phyloP scores from a whole-genome alignment of 768 basidiomycete species.

The Phylloporus arenicola region DNA sequence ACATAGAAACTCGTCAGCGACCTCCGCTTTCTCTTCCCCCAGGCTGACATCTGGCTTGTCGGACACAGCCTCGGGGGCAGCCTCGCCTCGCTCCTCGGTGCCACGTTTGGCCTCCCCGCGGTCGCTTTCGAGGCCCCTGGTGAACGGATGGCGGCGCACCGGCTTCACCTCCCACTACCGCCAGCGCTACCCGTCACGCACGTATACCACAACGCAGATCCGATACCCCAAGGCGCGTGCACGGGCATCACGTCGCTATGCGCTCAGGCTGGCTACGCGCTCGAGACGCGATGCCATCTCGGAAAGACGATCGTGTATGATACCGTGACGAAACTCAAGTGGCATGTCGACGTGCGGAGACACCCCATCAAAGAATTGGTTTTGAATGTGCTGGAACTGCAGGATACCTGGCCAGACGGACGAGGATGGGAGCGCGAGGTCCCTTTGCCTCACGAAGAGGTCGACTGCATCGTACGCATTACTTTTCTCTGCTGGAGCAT shows the following conservation, averaged over 20 bases:
- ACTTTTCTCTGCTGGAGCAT: not conserved
- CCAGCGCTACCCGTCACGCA: slow-evolving; percentile 34
- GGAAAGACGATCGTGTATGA: slow-evolving; percentile 64
- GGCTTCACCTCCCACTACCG: slow-evolving; percentile 61
- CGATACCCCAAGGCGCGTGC: slow-evolving; percentile 58
- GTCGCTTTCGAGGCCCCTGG: slow-evolving; percentile 64
- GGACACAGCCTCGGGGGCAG: slow-evolving; percentile 62
- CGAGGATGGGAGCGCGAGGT: slow-evolving; percentile 42
- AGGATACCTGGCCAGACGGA: slow-evolving; percentile 36
- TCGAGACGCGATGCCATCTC: slow-evolving; percentile 58
- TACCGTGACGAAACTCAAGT: slow-evolving; percentile 56
- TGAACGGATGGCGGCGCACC: slow-evolving; percentile 54
- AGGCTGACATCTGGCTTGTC: slow-evolving; percentile 56
- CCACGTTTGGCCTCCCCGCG: slow-evolving; percentile 60
- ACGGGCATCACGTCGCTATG: slow-evolving; percentile 49
- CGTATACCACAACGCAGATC: slow-evolving; percentile 68
- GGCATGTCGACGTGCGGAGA: slow-evolving; percentile 52
- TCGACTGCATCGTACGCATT: slow-evolving; percentile 53
- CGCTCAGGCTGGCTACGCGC: slow-evolving; percentile 59
- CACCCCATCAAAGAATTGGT: slow-evolving; percentile 55
- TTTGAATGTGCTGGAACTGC: slow-evolving; percentile 46
- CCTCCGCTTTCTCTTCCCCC: slow-evolving; percentile 51
- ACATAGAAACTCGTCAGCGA: slow-evolving; percentile 52
- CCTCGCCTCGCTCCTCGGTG: slow-evolving; percentile 56
- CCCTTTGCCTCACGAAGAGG: slow-evolving; percentile 54